Base-by-base conservation (phyloP, 805 yeast species). In the Myxozyma neotropica region DNA sequence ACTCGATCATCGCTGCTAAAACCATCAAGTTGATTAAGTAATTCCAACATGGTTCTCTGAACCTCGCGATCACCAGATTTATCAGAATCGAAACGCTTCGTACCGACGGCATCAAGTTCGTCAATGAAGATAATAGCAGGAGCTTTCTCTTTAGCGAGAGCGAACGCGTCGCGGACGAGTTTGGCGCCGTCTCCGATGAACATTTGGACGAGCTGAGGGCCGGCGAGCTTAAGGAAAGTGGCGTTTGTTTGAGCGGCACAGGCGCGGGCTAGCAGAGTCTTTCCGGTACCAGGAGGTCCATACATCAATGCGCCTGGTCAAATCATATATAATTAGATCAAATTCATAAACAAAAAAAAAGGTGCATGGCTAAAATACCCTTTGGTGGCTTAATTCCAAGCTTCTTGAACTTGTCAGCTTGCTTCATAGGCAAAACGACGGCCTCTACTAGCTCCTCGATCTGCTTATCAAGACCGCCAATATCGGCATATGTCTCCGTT, bases 271-370 rank as follows among this genome's bases (percentile, higher is more conserved):
- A 94, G 80, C 62, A 94, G 79, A 1, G 99, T 94, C 76, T 94
- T 94, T 74, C 99, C 99, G 1, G 99, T 94, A 74, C 99, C 99
- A 55, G 99, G 99, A 7, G 99, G 98, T 38, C 99, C 99, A 73
- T 94, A 94, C 92, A 94, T 90, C 55, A 94, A 80, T 2, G 97
- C 98, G 74, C 69, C 69, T 63, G 21, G 19, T 6, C 15, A 19
- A 45, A 31, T n/a, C 23, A 15, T 17, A 19, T n/a, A n/a, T n/a
- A n/a, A n/a, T 47, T 47, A 15, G 31, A n/a, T 31, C 5, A 4
- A 29, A 29, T 29, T 6, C 33, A 36, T 13, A n/a, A 21, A 23
- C 21, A 6, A 13, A 6, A n/a, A 19, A 42, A 12, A 31, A n/a
- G 19, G n/a, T 4, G 1, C 8, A 21, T 8, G 29, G 1, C 17